Base-by-base conservation (phyloP, 805 yeast species). In the Wickerhamomyces mucosus region DNA sequence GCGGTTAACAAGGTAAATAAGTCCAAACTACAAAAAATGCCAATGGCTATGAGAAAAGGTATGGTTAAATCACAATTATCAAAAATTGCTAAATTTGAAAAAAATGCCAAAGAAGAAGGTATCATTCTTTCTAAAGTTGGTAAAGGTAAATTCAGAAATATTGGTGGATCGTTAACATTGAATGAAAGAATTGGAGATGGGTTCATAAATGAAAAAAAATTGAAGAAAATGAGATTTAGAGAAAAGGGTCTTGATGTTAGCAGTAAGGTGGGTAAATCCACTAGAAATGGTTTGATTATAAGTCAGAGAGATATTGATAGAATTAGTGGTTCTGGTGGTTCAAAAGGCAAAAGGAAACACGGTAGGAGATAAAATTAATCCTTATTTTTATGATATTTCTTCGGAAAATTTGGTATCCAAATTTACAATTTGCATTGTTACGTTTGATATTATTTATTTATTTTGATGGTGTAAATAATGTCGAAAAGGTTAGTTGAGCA, bases 21-120 rank as follows among this genome's bases (percentile, higher is more conserved):
- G 28, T 29, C 37, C 21, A 70, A 59, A 33, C 54, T 78, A 21
- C 92, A 82, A 42, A 81, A 76, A 31, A 83, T 85, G 73, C 95
- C 97, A 15, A 88, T 92, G 86, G 54, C 70, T 14, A 74, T 85
- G 64, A 69, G 96, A 34, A 82, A 81, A 49, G 95, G 95, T 3
- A 80, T 88, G 78, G 61, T 83, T 17, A 58, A 63, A 21, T 67
- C 75, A 27, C 69, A 77, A 28, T 56, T 67, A 21, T 52, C 58
- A 15, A 69, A 74, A 40, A 69, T 73, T 14, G 51, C 59, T 16
- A 69, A 69, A 45, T 72, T 65, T 47, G 94, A 83, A 51, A 61
- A 66, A 31, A 86, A 83, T 31, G 96, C 98, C 7, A 69, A 63
- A 39, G 89, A 89, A 14, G 94, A 94, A 5, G 97, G 97, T 11